Base-by-base conservation (phyloP, 2,329 filamentous ascomycete genomes). In the Lecanicillium sp. region DNA sequence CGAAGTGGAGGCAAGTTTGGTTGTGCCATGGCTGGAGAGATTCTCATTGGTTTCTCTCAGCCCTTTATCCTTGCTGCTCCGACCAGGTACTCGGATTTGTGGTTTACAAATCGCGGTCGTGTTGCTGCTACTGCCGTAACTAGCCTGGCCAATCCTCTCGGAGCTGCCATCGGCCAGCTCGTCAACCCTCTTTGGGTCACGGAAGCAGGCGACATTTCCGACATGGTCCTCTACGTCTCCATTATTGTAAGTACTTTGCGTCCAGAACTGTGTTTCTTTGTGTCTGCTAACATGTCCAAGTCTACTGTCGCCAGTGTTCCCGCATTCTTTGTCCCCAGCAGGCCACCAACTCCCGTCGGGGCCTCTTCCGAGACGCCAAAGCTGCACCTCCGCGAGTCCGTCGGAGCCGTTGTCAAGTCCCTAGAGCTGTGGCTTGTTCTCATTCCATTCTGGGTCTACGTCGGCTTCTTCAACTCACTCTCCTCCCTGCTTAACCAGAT, bases 391-490 rank as follows among this genome's bases (percentile, higher is more conserved):
- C 57, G 57, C 54, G 69, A 46, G 45, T 86, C 63, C 3, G 43
- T 75, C 17, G 54, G 64, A 7, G 71, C 74, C 14, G 59, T 89
- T 32, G 32, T 47, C 17, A 56, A 53, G 22, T 84, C 78, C 5
- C 67, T 74, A 14, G 81, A 90, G 55, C 83, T 94, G 60, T 94
- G 80, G 73, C 73, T 95, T 45, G 63, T 95, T 47, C 67, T 89
- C 44, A 52, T 89, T 43, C 82, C 89, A n/a, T 96, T 90, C 63
- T 65, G 75, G 47, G 62, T 89, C 51, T 95, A 88, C 59, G 85
- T 95, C 44, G 88, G 84, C 51, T 82, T 92, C 65, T 98, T 98
- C 78, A 96, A 96, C 70, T 83, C 83, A 48, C 69, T 89, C 48
- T 94, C 88, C 35, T 84, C 84, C 2, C 75, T 96, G 2, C 71